Conservation (phyloP, 2,329 filamentous ascomycete genomes). For the Thielaviopsis punctulata region DNA sequence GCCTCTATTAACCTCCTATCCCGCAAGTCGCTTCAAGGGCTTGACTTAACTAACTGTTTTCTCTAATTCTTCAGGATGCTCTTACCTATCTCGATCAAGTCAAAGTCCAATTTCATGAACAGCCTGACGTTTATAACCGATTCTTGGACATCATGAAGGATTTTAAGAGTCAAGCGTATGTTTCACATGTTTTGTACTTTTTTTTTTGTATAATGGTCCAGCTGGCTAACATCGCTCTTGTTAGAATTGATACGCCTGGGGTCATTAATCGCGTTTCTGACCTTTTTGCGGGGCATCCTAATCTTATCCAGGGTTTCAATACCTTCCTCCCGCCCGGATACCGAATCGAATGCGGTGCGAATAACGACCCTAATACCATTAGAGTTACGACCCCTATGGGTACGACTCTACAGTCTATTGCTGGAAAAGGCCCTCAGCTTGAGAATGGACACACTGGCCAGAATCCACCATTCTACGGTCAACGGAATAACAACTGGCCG, state of each 20-base stretch:
- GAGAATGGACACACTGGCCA: conserved; percentile 25
- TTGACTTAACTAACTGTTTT: not conserved
- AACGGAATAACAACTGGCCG: conserved; percentile 37
- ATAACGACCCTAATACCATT: conserved; percentile 89
- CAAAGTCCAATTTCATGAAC: conserved; percentile 92
- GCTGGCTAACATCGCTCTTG: not conserved
- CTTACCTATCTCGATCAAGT: conserved; percentile 95
- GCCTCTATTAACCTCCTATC: not conserved
- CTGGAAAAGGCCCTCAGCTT: conserved; percentile 28
- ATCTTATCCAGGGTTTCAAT: conserved; percentile 93
- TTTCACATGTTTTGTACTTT: conserved; percentile 15
- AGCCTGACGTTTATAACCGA: conserved; percentile 91
- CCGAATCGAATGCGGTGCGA: conserved; percentile 85
- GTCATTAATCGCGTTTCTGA: conserved; percentile 94
- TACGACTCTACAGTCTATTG: conserved; percentile 86
- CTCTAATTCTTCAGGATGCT: conserved; percentile 37
- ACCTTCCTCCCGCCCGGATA: conserved; percentile 94
- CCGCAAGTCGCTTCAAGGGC: not conserved
- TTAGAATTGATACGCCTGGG: conserved; percentile 82
- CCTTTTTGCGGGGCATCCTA: conserved; percentile 88
- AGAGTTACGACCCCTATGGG: conserved; percentile 93
- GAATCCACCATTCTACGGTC: conserved; percentile 28
- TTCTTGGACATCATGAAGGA: conserved; percentile 99
- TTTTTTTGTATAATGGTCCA: not conserved
- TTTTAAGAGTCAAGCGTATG: conserved; percentile 91